Evolutionary conservation across 768 basidiomycete genomes (phyloP).

Genomic region (Lentinula sp.): DNA sequence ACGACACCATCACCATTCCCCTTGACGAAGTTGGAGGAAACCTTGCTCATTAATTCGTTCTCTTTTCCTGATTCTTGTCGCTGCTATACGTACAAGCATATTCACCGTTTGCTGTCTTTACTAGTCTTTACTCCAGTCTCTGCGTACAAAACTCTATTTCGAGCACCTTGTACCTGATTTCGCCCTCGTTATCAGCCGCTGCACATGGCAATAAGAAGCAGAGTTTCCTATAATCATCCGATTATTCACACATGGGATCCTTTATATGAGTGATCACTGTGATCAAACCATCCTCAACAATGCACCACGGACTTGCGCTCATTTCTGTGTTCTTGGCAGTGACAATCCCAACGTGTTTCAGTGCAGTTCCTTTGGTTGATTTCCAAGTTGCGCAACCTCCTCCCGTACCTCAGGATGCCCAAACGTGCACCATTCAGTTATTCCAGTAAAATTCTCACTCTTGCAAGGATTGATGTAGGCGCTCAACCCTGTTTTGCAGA

Average conservation of each 20-base stretch:
- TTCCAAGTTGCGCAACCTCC: slow-evolving; percentile 77
- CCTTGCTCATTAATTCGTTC: slow-evolving; percentile 2
- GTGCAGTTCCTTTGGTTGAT: slow-evolving; percentile 35
- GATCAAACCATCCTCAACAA: neutral
- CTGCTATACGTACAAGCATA: neutral
- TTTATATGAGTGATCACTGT: neutral
- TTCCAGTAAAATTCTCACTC: slow-evolving; percentile 38
- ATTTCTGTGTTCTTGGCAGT: neutral
- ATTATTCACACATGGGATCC: neutral
- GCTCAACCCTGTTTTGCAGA: slow-evolving; percentile 23
- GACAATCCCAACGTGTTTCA: neutral
- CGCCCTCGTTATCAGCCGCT: neutral
- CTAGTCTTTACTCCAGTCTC: too few relatives aligned
- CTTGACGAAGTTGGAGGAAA: slow-evolving; percentile 36
- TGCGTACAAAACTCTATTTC: neutral
- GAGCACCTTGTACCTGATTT: neutral
- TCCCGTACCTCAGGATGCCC: slow-evolving; percentile 49
- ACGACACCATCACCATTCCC: slow-evolving; percentile 27
- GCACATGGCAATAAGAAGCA: neutral
- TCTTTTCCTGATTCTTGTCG: neutral
- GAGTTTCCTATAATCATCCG: neutral
- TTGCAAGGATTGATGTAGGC: slow-evolving; percentile 2
- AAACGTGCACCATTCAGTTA: slow-evolving; percentile 62
- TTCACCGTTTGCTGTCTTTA: too few relatives aligned
- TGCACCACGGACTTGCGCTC: neutral